Evolutionary conservation across 345 rosid species (phyloP), one percentile per base, ranked within the genome.

Genomic region (Linum tenue): DNA sequence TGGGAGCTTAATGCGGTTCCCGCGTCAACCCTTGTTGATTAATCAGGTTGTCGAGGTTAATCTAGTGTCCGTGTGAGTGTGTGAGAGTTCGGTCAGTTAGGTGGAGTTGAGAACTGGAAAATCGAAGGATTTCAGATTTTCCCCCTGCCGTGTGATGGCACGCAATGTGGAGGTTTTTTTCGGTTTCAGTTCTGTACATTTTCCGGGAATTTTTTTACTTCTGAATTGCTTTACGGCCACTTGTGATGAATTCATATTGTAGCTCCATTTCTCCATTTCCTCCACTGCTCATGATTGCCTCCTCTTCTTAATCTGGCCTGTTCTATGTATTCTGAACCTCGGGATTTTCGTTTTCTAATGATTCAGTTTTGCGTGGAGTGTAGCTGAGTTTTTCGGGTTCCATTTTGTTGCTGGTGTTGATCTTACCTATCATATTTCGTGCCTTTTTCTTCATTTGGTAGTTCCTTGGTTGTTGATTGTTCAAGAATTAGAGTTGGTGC

Each of bases 81-180:
- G 11, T 72, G 40, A 16, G 68, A 64, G 61, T 73, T 68, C 36
- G 76, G 72, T 55, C 40, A 31, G 65, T 73, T 73, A 36, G 56
- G 68, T 58, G 65, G 67, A 15, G 53, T 12, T 8, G 14, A 48
- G 2, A 9, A 9, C 14, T 48, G 53, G 14, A 9, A 8, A 48
- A 48, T 9, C 14, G 14, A 15, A 48, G 53, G 53, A 1, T 59
- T 48, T n/a, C 17, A 57, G 8, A 39, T 3, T 37, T 55, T 38
- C 37, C 17, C 4, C 55, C 63, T 67, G 63, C 70, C 67, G 36
- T 64, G 62, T 73, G 64, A 38, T 39, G 10, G 5, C 40, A 51
- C 57, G 72, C 62, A 51, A 68, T 64, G 62, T 56, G 42, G 15
- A 48, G 14, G 53, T 43, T 43, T 48, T 48, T 14, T 48, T 48